Conservation (phyloP, 306 rosid genomes). For the Gastrolobium bilobum region DNA sequence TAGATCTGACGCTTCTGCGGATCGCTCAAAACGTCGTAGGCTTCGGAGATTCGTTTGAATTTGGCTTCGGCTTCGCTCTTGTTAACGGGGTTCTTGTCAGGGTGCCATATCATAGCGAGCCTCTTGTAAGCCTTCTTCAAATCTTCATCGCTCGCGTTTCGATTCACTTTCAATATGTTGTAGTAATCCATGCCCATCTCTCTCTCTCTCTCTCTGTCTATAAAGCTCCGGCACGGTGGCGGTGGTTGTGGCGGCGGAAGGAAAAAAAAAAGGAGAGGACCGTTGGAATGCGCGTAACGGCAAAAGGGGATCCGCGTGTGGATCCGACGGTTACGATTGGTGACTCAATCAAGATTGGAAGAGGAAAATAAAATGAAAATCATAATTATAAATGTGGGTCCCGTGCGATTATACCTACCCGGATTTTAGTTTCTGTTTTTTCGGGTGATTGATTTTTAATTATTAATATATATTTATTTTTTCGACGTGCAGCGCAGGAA, state of each 20-base stretch:
- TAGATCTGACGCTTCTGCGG: slow-evolving; percentile 97
- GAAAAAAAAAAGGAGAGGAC: slow-evolving; percentile 7
- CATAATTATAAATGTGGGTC: slow-evolving; percentile 45
- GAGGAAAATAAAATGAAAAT: slow-evolving; percentile 15
- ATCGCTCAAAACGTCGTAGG: slow-evolving; percentile 86
- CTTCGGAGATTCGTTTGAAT: slow-evolving; percentile 91
- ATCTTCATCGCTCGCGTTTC: slow-evolving; percentile 88
- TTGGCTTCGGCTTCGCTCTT: slow-evolving; percentile 80
- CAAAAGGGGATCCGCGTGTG: slow-evolving; percentile 26
- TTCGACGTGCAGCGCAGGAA: neutral
- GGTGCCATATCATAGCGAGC: slow-evolving; percentile 91
- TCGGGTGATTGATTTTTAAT: neutral
- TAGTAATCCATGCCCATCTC: slow-evolving; percentile 89
- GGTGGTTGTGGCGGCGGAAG: neutral
- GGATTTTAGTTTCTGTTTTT: slow-evolving; percentile 19
- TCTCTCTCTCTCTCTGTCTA: slow-evolving; percentile 16
- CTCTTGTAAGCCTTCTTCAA: slow-evolving; percentile 83
- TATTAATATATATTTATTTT: neutral
- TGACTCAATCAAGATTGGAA: slow-evolving; percentile 9
- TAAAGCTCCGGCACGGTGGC: neutral
- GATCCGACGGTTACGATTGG: slow-evolving; percentile 57
- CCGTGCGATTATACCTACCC: slow-evolving; percentile 13
- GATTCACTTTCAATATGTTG: slow-evolving; percentile 88
- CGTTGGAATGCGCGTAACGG: slow-evolving; percentile 47
- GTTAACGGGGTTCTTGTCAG: slow-evolving; percentile 82